These are phyloP conservation scores for Globisporangium takayamanum DNA, from an alignment of 352 stramenopile genomes.

Conservation along the genomic window DNA sequence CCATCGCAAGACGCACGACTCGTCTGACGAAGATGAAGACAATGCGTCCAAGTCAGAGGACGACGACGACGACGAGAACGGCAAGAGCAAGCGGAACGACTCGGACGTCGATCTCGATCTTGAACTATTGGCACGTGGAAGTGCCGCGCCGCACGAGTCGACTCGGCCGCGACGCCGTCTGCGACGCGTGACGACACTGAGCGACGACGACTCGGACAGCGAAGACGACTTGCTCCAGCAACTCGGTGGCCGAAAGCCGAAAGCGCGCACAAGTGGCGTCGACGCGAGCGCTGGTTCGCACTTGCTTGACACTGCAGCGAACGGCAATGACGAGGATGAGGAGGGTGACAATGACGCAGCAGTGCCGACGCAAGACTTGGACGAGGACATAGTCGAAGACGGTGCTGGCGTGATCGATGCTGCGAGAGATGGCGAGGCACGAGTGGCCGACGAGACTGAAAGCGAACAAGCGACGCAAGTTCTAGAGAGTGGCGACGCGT, in stretches of 20 bases:
- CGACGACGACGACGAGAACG: slow-evolving; percentile 1
- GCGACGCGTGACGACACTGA: slow-evolving; percentile 33
- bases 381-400: background rate
- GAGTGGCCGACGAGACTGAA: background rate
- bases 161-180: slow-evolving; percentile 33
- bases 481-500: background rate
- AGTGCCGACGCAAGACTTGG: background rate
- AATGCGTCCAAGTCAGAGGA: background rate
- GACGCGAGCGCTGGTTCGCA: background rate
- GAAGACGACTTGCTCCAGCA: slow-evolving; percentile 33
- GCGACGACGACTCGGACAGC: slow-evolving; percentile 34
- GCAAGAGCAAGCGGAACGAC: background rate
- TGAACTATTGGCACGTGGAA: slow-evolving; percentile 9
- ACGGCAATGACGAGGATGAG: background rate
- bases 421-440: slow-evolving; percentile 6
- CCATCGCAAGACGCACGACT: slow-evolving; percentile 65
- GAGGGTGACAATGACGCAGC: background rate
- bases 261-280: background rate
- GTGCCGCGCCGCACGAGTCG: slow-evolving; percentile 18
- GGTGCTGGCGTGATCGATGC: background rate
- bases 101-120: slow-evolving; percentile 15
- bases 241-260: background rate
- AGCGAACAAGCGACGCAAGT: slow-evolving; percentile 1
- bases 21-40: slow-evolving; percentile 41
- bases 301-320: background rate